Evolutionary conservation across 2,329 filamentous ascomycete genomes (phyloP).

Genomic region (Trichoderma sp.): DNA sequence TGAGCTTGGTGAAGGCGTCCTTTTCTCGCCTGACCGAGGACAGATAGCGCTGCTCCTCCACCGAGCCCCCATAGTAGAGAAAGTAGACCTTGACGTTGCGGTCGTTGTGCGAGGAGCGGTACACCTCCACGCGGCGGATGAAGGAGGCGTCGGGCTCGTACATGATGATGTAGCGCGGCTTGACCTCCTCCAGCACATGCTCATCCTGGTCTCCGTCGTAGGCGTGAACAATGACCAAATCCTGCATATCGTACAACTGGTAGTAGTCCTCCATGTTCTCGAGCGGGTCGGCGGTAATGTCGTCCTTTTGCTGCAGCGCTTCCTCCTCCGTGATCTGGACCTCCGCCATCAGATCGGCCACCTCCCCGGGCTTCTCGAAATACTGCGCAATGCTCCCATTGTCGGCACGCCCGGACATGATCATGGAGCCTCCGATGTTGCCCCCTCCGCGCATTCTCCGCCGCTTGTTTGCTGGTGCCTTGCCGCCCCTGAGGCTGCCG

Average conservation of each 20-base stretch:
- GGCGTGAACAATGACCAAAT: slow-evolving; percentile 84
- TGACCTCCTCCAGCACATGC: slow-evolving; percentile 90
- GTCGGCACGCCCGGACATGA: slow-evolving; percentile 60
- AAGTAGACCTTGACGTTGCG: slow-evolving; percentile 92
- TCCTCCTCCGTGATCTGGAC: slow-evolving; percentile 80
- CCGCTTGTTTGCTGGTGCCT: slow-evolving; percentile 78
- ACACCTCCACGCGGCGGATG: slow-evolving; percentile 91
- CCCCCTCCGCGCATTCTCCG: slow-evolving; percentile 82
- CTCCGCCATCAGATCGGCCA: slow-evolving; percentile 79
- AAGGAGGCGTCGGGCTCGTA: slow-evolving; percentile 96
- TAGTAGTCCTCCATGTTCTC: slow-evolving; percentile 93
- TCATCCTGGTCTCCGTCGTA: slow-evolving; percentile 97
- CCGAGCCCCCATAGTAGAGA: slow-evolving; percentile 91
- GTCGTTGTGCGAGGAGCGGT: slow-evolving; percentile 89
- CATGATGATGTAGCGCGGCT: slow-evolving; percentile 95
- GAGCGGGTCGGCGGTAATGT: slow-evolving; percentile 74
- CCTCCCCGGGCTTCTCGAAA: slow-evolving; percentile 81
- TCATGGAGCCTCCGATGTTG: slow-evolving; percentile 49
- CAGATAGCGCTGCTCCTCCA: slow-evolving; percentile 93
- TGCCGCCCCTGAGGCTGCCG: slow-evolving; percentile 56
- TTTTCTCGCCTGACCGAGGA: slow-evolving; percentile 91
- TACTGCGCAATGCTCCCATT: slow-evolving; percentile 75
- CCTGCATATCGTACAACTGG: slow-evolving; percentile 86
- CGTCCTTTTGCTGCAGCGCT: slow-evolving; percentile 68
- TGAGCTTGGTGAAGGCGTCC: slow-evolving; percentile 91